Base-by-base conservation (phyloP, 2,329 filamentous ascomycete species). In the Leptosphaerulina australis region DNA sequence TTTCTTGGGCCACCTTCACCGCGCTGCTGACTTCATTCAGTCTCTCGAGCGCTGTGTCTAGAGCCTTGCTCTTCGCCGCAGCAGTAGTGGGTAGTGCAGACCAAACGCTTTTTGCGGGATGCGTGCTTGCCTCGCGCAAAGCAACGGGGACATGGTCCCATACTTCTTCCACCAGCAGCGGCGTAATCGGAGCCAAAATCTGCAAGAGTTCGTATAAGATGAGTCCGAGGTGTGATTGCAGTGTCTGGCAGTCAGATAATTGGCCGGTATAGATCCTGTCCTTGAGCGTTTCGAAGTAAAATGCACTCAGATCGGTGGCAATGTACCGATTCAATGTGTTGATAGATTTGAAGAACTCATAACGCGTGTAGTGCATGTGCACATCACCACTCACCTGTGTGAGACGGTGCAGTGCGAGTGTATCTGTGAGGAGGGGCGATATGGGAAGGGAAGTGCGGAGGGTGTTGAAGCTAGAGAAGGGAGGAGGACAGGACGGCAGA, bases 221-320 rank as follows among this genome's bases (percentile, higher is more conserved):
- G 21, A 80, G 69, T 36, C 77, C 78, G 6, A 87, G 72, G 2
- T 83, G 79, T 4, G 76, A 79, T 59, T 87, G 84, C 1, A 82
- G 81, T 17, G 78, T 76, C 20, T 76, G 66, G 43, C 84, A 78
- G 36, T 88, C 87, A 11, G 82, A 80, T 11, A 83, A 83, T 53
- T 86, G 83, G 22, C 88, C 90, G 35, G 92, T 94, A 76, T 99
- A 99, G 1, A 97, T 79, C 3, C 90, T 82, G 66, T 99, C 94
- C 73, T 99, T 99, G 63, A 92, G 80, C 0, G 89, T 86, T 73
- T 99, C 94, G 49, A 99, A 84, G 71, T 97, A 99, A 72, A 97
- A 96, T 0, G 93, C 88, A 0, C 91, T 97, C 18, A 99, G 81
- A 60, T 97, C 90, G 18, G 81, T 85, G 46, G 86, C 85, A 51